Conservation (phyloP, 1,139 yeast species). For the Yamadazyma membranifaciens region DNA sequence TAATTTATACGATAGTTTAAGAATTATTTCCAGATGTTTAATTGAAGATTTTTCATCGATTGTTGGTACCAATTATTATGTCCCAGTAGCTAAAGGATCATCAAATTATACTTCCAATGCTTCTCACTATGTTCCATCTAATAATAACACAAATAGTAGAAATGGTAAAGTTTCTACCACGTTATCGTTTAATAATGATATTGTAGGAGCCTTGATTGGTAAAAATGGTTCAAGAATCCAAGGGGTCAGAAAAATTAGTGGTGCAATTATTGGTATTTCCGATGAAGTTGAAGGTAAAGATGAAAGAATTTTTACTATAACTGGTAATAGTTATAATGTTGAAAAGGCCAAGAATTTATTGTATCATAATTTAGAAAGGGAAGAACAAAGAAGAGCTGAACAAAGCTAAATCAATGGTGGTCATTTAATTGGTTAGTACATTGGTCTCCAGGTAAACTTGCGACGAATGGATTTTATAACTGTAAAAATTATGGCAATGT, state of each 20-base stretch:
- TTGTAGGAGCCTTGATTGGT: constrained; percentile 91
- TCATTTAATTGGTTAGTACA: no score
- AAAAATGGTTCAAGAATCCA: constrained; percentile 84
- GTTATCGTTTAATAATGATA: constrained; percentile 70
- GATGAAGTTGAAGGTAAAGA: constrained; percentile 64
- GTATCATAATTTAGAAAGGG: constrained; percentile 74
- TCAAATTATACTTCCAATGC: neutral
- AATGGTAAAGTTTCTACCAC: constrained; percentile 19
- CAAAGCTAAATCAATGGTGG: neutral
- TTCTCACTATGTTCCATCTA: neutral
- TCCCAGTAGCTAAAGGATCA: constrained; percentile 36
- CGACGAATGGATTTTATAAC: no score
- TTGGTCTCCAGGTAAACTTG: no score
- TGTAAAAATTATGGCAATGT: neutral
- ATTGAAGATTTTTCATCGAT: constrained; percentile 70
- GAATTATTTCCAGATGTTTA: constrained; percentile 69
- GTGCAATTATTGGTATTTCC: constrained; percentile 79
- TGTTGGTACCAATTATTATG: constrained; percentile 63
- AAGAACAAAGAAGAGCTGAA: constrained; percentile 63
- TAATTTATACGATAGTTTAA: constrained; percentile 56
- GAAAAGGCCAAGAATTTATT: constrained; percentile 69
- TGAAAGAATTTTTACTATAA: constrained; percentile 70
- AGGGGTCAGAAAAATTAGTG: constrained; percentile 77
- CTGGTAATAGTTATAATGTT: constrained; percentile 63
- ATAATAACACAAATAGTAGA: neutral